phyloP scores from a whole-genome alignment of 345 rosid species.

The Ailanthus altissimus region DNA sequence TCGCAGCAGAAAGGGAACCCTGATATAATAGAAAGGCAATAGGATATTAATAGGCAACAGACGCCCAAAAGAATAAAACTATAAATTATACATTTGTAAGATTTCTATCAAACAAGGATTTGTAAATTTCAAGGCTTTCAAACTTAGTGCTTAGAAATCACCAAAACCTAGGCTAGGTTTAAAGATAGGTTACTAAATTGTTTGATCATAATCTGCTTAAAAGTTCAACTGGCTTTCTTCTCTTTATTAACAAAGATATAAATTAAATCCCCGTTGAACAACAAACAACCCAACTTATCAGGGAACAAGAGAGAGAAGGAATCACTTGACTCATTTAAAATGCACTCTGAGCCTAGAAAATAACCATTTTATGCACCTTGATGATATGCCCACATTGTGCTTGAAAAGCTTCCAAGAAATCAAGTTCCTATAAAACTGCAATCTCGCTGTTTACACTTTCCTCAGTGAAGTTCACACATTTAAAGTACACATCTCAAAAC shows the following conservation, averaged over 20 bases:
- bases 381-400: background rate
- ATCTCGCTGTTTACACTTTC: background rate
- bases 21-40: slow-evolving; percentile 24
- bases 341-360: background rate
- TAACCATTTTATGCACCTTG: background rate
- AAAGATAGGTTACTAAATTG: background rate
- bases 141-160: background rate
- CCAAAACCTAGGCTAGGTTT: background rate
- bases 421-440: background rate
- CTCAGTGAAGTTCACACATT: background rate
- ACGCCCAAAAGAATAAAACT: background rate
- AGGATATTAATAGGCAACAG: background rate
- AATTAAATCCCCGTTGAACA: background rate
- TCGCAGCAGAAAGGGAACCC: slow-evolving; percentile 85
- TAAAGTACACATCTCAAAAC: background rate
- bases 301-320: background rate
- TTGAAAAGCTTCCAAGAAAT: background rate
- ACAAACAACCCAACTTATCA: background rate
- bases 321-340: background rate
- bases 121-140: background rate
- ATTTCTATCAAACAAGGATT: background rate
- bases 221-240: background rate
- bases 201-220: background rate
- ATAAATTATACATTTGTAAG: background rate
- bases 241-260: background rate